Conservation (phyloP, 768 basidiomycete genomes). For the Boletus speciosus region DNA sequence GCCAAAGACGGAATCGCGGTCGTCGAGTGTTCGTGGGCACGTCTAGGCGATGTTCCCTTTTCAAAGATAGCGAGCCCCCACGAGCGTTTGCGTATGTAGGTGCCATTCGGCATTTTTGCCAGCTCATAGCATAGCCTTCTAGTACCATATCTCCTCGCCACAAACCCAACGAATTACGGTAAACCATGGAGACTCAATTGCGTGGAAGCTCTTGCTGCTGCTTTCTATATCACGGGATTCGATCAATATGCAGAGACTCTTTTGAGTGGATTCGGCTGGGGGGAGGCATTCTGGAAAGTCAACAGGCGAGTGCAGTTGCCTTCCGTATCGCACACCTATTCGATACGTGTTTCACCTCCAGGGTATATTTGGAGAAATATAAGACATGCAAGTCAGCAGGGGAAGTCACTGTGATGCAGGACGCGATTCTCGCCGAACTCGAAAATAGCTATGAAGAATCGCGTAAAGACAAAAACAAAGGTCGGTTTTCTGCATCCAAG, state of each 20-base stretch:
- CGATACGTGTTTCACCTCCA: neutral
- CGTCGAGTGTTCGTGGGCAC: conserved; percentile 99
- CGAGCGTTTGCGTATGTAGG: conserved; percentile 76
- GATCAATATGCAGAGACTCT: conserved; percentile 75
- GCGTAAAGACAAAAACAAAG: conserved; percentile 41
- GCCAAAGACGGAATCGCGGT: conserved; percentile 79
- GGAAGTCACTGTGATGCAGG: conserved; percentile 59
- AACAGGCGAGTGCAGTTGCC: conserved; percentile 52
- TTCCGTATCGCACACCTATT: neutral
- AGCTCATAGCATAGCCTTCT: neutral
- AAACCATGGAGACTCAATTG: conserved; percentile 96
- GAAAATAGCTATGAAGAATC: conserved; percentile 59
- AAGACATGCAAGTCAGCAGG: conserved; percentile 61
- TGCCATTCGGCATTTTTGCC: neutral
- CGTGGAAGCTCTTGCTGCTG: conserved; percentile 90
- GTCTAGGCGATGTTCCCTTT: conserved; percentile 92
- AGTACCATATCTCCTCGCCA: conserved; percentile 96
- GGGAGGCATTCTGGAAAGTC: conserved; percentile 79
- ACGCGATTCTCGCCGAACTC: conserved; percentile 65
- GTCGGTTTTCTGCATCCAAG: conserved; percentile 32
- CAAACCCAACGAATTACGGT: conserved; percentile 97
- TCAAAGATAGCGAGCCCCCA: conserved; percentile 89
- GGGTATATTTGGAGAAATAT: conserved; percentile 66
- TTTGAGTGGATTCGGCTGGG: conserved; percentile 87
- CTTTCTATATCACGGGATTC: conserved; percentile 92